Evolutionary conservation across 768 basidiomycete species (phyloP).

Genomic region (Hypsizygus marmoreus): DNA sequence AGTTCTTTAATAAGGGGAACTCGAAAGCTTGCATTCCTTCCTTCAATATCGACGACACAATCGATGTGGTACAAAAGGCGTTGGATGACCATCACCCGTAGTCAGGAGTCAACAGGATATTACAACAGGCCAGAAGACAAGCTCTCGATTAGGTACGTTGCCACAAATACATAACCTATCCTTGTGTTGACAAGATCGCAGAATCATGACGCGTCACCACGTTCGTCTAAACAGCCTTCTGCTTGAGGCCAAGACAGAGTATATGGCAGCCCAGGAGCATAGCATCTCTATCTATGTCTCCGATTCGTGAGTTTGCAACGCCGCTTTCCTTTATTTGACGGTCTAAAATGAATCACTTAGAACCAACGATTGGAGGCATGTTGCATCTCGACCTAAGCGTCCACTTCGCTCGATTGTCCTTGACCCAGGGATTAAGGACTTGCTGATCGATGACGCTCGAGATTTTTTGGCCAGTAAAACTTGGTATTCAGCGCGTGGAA

Average conservation of each 20-base stretch:
- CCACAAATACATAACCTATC: background rate
- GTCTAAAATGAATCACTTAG: background rate
- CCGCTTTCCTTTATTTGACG: background rate
- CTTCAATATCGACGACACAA: slow-evolving; percentile 39
- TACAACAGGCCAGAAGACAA: slow-evolving; percentile 38
- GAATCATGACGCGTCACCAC: slow-evolving; percentile 54
- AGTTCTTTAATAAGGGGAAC: slow-evolving; percentile 20
- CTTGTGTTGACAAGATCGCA: slow-evolving; percentile 22
- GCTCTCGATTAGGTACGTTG: slow-evolving; percentile 44
- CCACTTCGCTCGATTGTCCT: slow-evolving; percentile 68
- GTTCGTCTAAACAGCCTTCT: slow-evolving; percentile 53
- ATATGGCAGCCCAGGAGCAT: slow-evolving; percentile 52
- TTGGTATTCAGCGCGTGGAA: slow-evolving; percentile 79
- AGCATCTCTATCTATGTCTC: slow-evolving; percentile 55
- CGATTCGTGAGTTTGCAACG: slow-evolving; percentile 32
- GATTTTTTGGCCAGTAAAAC: slow-evolving; percentile 69
- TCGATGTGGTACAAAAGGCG: slow-evolving; percentile 53
- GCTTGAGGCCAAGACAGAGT: slow-evolving; percentile 53
- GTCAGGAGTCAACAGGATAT: slow-evolving; percentile 31
- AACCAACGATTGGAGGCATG: slow-evolving; percentile 51
- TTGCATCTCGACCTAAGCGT: slow-evolving; percentile 62
- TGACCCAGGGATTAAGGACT: slow-evolving; percentile 67
- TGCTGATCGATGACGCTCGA: slow-evolving; percentile 64
- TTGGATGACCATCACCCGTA: slow-evolving; percentile 41
- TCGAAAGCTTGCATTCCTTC: slow-evolving; percentile 45